These are phyloP conservation scores for Zygoascus ofunaensis DNA, from an alignment of 805 yeast genomes.

Conservation along the genomic window DNA sequence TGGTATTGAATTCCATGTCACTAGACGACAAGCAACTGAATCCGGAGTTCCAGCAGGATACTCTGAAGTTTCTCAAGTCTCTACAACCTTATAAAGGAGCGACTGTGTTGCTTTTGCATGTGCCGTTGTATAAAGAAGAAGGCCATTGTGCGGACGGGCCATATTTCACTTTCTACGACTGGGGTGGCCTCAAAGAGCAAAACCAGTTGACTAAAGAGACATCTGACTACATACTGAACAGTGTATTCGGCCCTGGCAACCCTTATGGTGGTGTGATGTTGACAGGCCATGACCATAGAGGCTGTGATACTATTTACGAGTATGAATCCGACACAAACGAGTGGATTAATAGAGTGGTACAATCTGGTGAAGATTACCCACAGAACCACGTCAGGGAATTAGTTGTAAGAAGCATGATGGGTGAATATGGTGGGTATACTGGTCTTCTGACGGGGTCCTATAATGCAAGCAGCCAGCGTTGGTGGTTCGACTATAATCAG, in stretches of 20 bases:
- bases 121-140: conserved; percentile 73
- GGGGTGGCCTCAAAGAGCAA: conserved; percentile 69
- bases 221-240: conserved; percentile 56
- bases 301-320: conserved; percentile 69
- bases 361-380: conserved; percentile 18
- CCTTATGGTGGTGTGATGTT: conserved; percentile 60
- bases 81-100: conserved; percentile 61
- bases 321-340: conserved; percentile 12
- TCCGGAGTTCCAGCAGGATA: conserved; percentile 53
- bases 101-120: conserved; percentile 77
- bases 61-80: conserved; percentile 65
- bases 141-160: conserved; percentile 91
- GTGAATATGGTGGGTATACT: conserved; percentile 83
- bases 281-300: conserved; percentile 96
- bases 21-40: conserved; percentile 87
- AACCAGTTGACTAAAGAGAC: conserved; percentile 69
- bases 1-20: conserved; percentile 75
- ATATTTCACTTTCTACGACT: conserved; percentile 49
- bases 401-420: conserved; percentile 92
- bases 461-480: conserved; percentile 37
- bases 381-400: conserved; percentile 47
- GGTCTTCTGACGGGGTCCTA: conserved; percentile 70
- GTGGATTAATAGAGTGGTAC: conserved; percentile 5
- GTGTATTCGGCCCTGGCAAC: conserved; percentile 51
- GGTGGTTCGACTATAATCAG: conserved; percentile 58